Base-by-base conservation (phyloP, 139 green algal species). In the Zygnema circumcarinatum region DNA sequence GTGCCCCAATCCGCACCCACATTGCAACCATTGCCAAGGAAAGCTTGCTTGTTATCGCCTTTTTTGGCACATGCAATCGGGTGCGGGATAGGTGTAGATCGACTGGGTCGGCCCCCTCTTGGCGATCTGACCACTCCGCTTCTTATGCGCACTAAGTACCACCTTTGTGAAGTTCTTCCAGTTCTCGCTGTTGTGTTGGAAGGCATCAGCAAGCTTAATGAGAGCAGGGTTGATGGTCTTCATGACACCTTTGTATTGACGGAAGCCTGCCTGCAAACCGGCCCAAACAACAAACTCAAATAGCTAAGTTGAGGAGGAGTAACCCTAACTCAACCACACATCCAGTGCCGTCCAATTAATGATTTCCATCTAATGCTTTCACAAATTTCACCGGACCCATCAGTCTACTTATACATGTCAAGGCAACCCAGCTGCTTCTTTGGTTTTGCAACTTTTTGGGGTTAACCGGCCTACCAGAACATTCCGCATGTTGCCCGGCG, bases 401-500 rank as follows among this genome's bases (percentile, higher is more conserved):
- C n/a, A n/a, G n/a, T n/a, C n/a, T n/a, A n/a, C n/a, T n/a, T n/a
- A n/a, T n/a, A n/a, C n/a, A n/a, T n/a, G n/a, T n/a, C n/a, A n/a
- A n/a, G n/a, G n/a, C n/a, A n/a, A n/a, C n/a, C n/a, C n/a, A n/a
- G n/a, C n/a, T n/a, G n/a, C n/a, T n/a, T n/a, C n/a, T n/a, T n/a
- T n/a, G n/a, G n/a, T n/a, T n/a, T n/a, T n/a, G n/a, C n/a, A n/a
- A 72, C 25, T 72, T 72, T 72, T 72, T 29, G 29, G 25, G 56
- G 25, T 72, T 25, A 31, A 72, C 25, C 25, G 29, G 3, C 82
- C 40, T 32, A 90, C 85, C 85, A 90, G 41, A 25, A 90, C 80
- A 32, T 90, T 90, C 35, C 86, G 79, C 85, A 90, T 90, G 76
- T 90, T 90, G 76, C 85, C 85, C 1, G 83, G 52, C 0, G 85